phyloP scores from a whole-genome alignment of 1,284 basidiomycete genomes.

The Rhodotorula sp. region DNA sequence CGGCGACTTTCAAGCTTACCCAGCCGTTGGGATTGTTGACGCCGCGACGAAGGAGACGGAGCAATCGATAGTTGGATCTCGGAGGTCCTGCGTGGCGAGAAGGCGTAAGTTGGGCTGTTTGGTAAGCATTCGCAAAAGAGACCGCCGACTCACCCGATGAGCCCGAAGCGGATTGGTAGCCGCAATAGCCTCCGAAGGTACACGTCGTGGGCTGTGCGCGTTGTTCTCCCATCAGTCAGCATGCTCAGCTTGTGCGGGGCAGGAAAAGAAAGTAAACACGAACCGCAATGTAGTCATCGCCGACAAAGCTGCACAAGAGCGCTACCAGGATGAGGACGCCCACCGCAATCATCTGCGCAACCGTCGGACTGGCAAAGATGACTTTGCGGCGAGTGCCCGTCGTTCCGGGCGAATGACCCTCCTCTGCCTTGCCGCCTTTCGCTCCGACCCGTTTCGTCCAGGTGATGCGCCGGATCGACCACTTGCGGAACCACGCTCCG shows the following conservation, averaged over 20 bases:
- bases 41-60: conserved; percentile 21
- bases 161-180: conserved; percentile 24
- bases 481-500: conserved; percentile 42
- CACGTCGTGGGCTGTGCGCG: conserved; percentile 38
- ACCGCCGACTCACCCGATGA: neutral
- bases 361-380: conserved; percentile 40
- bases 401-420: neutral
- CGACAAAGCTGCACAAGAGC: conserved; percentile 39
- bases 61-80: conserved; percentile 17
- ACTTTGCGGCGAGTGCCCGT: conserved; percentile 23
- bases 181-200: conserved; percentile 42
- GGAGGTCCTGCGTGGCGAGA: conserved; percentile 13
- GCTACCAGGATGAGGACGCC: conserved; percentile 34
- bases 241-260: neutral
- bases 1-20: neutral
- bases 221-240: neutral
- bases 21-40: conserved; percentile 35
- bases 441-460: conserved; percentile 19
- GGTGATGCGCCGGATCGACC: conserved; percentile 30
- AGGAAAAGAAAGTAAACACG: neutral
- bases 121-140: neutral
- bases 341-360: conserved; percentile 39
- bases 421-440: conserved; percentile 1
- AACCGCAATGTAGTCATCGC: conserved; percentile 42
- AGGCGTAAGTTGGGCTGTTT: neutral